A percentile compares a stretch with the other conserved stretches of the same genome.
phyloP scores from a whole-genome alignment of 257 asterid genomes.

The Jasminum sambac region DNA sequence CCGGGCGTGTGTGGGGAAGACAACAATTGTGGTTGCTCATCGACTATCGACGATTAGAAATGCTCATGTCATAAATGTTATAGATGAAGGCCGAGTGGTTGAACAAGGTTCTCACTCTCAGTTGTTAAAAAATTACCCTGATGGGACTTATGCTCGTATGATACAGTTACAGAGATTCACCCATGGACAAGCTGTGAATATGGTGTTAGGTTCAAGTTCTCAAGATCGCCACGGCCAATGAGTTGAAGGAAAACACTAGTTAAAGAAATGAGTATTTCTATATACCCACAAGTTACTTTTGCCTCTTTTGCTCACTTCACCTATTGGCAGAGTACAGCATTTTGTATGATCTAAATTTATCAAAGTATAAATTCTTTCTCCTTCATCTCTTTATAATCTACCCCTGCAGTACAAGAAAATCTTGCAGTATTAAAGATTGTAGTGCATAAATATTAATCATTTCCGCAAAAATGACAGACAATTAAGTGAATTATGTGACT shows the following conservation, averaged over 20 bases:
- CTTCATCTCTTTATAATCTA: not conserved
- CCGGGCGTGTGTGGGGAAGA: conserved; percentile 69
- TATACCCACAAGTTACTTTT: conserved; percentile 24
- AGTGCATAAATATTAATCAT: too few species aligned
- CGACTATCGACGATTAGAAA: conserved; percentile 69
- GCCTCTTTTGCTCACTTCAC: conserved; percentile 38
- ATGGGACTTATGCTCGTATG: conserved; percentile 80
- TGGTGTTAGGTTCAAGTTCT: conserved; percentile 49
- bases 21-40: conserved; percentile 77
- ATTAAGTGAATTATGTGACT: too few species aligned
- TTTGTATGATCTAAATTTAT: conserved; percentile 28
- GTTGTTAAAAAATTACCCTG: conserved; percentile 59
- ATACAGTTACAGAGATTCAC: conserved; percentile 70
- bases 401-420: not conserved
- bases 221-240: conserved; percentile 33
- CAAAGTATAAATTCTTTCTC: not conserved
- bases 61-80: conserved; percentile 73
- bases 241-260: conserved; percentile 4
- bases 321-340: conserved; percentile 50
- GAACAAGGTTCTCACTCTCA: conserved; percentile 90
- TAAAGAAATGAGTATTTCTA: not conserved
- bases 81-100: conserved; percentile 83
- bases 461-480: too few species aligned
- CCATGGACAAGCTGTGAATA: conserved; percentile 59
- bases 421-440: too few species aligned